Base-by-base conservation (phyloP, 1,139 yeast species). In the Saccharomycopsis phalli region DNA sequence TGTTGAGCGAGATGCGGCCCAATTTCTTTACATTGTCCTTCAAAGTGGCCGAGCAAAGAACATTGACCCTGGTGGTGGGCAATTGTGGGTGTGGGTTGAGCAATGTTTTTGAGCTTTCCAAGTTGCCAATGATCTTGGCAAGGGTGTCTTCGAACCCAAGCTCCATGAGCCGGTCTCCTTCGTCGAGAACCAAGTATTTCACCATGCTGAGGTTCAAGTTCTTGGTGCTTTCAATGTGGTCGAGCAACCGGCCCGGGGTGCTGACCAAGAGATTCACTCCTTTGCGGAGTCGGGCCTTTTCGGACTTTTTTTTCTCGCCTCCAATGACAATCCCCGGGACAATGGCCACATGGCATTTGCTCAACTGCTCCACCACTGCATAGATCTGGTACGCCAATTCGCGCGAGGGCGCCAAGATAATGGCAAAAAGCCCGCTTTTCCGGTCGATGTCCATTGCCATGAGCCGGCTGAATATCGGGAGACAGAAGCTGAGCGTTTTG, bases 321-420 rank as follows among this genome's bases (percentile, higher is more conserved):
- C 96, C 96, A 59, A 87, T 84, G 18, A 87, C 93, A 28, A 87
- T 76, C 30, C 96, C 95, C 0, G 96, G 95, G 4, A 87, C 95
- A 31, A 87, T 68, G 57, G 80, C 73, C 54, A 81, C 91, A 56
- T 88, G 79, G 52, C 91, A 76, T 41, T 81, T 70, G 28, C 76
- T 65, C 21, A 88, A 59, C 1, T 74, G 68, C 51, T 81, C 91
- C 50, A 86, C 66, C 3, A 88, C 95, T 2, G 81, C 68, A 55
- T 83, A 81, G 35, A 91, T 88, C 58, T 91, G 98, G n/a, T 77
- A 75, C 0, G 97, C 95, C 53, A 91, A 68, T 60, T 91, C 98
- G 57, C 98, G 72, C 0, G 98, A 91, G 4, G 98, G 98, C 0
- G 94, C 81, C 47, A 91, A 62, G 34, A 91, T 79, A 41, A 91